A percentile compares a stretch with the other conserved stretches of the same genome.
Conservation (phyloP, 1,139 yeast genomes). For the Hemisphaericaspora xylofermentans region DNA sequence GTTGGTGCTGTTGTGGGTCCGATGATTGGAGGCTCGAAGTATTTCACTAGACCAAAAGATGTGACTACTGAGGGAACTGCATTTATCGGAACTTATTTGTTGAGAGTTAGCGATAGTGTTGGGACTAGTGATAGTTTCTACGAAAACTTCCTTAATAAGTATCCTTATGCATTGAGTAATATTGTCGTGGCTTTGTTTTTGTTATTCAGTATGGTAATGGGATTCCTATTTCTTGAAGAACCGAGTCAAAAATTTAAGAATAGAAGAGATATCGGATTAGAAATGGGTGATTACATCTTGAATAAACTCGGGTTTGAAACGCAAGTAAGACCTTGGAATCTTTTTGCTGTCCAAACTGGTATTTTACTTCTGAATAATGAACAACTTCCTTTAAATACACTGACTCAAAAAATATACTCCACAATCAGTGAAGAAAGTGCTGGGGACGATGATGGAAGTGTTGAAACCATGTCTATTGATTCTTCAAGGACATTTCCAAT, state of each 20-base stretch:
- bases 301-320: conserved; percentile 29
- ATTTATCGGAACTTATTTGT: conserved; percentile 7
- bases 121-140: conserved; percentile 9
- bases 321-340: conserved; percentile 36
- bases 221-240: conserved; percentile 34
- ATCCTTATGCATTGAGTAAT: conserved; percentile 63
- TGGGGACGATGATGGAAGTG: too few species aligned
- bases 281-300: conserved; percentile 49
- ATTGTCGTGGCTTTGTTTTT: conserved; percentile 49
- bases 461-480: too few species aligned
- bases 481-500: too few species aligned
- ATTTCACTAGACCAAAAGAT: conserved; percentile 31
- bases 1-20: conserved; percentile 53
- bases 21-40: conserved; percentile 48
- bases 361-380: too few species aligned
- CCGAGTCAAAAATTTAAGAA: conserved; percentile 34
- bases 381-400: too few species aligned
- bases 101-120: too few species aligned
- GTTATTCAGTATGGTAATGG: conserved; percentile 36
- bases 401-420: too few species aligned
- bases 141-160: conserved; percentile 13
- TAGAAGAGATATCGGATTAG: conserved; percentile 51
- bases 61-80: too few species aligned
- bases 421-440: too few species aligned
- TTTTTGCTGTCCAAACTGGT: too few species aligned